These are phyloP conservation scores for Ammopiptanthus mongolicus DNA, from an alignment of 306 rosid genomes.

Conservation along the genomic window DNA sequence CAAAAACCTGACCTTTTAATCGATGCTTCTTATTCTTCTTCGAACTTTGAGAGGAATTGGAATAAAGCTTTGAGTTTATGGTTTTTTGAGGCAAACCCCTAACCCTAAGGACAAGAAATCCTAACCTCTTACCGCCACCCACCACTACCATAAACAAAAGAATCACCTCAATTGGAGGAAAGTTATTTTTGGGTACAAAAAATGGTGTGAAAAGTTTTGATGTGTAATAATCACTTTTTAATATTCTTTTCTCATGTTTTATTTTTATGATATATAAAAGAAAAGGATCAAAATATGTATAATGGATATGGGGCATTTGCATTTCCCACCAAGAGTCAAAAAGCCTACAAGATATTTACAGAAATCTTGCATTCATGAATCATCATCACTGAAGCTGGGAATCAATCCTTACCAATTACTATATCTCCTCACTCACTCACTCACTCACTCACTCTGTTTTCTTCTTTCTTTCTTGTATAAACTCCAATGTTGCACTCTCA, in stretches of 20 bases:
- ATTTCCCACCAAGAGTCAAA: slow-evolving; percentile 18
- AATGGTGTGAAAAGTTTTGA: no score
- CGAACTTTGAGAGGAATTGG: neutral
- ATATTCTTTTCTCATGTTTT: no score
- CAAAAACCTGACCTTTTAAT: neutral
- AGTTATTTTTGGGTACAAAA: no score
- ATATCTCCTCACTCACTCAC: neutral
- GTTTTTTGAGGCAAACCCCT: neutral
- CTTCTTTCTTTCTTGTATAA: neutral
- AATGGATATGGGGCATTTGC: neutral
- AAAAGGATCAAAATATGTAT: neutral
- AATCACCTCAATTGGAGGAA: no score
- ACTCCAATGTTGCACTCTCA: no score
- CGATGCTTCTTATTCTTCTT: no score
- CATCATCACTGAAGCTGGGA: neutral
- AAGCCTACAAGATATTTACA: neutral
- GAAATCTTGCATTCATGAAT: neutral
- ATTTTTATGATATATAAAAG: neutral
- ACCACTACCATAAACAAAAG: no score
- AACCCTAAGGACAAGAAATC: slow-evolving; percentile 28
- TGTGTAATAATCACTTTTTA: neutral
- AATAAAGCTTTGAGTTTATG: neutral
- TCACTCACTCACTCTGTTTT: no score
- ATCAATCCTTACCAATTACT: neutral
- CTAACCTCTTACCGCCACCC: no score